A percentile compares a stretch with the other conserved stretches of the same genome.
Conservation (phyloP, 164 flowering plant species). For the Magnolia sinica region DNA sequence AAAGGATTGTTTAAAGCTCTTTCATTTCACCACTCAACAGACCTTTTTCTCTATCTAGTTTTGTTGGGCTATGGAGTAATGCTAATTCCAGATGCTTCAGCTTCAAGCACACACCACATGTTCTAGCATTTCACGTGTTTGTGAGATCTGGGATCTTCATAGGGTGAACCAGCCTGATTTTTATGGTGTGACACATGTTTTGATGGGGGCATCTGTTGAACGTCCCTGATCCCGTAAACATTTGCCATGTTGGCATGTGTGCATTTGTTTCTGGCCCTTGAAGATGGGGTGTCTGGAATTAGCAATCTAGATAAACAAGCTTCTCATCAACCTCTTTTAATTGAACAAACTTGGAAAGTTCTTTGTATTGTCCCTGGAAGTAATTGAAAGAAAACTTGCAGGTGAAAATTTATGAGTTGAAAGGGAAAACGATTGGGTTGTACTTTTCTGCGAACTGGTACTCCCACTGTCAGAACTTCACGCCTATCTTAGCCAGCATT, state of each 20-base stretch:
- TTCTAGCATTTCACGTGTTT: background rate
- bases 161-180: too few species aligned
- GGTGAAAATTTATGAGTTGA: conserved; percentile 23
- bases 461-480: conserved; percentile 24
- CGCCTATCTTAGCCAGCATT: conserved; percentile 18
- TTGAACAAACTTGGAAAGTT: background rate
- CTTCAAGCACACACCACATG: background rate
- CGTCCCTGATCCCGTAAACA: background rate
- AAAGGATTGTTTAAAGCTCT: too few species aligned
- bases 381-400: conserved; percentile 9
- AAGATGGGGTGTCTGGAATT: too few species aligned
- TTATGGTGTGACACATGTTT: too few species aligned
- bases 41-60: background rate
- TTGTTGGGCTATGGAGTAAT: background rate
- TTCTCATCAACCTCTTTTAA: background rate
- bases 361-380: background rate
- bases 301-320: too few species aligned
- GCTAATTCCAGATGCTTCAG: background rate
- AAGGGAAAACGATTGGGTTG: conserved; percentile 22
- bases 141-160: background rate
- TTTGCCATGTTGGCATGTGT: background rate
- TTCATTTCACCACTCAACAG: too few species aligned
- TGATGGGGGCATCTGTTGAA: background rate
- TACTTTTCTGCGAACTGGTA: conserved; percentile 35
- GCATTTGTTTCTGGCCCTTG: too few species aligned